phyloP scores from a whole-genome alignment of 306 rosid genomes.

The Begonia fuchsioides region DNA sequence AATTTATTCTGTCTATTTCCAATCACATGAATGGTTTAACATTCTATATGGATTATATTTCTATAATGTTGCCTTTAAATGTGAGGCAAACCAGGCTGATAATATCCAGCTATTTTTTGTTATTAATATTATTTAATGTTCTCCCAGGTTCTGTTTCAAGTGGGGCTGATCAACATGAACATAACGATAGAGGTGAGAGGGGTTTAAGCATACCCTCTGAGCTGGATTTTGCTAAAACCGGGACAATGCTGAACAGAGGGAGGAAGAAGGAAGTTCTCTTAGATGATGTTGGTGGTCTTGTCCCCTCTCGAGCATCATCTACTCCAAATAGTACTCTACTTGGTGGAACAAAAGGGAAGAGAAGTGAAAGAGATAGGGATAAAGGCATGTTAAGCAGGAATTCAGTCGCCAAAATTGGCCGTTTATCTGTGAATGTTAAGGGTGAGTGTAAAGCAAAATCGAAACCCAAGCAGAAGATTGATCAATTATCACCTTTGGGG shows the following conservation, averaged over 20 bases:
- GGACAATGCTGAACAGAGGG: conserved; percentile 72
- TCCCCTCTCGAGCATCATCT: conserved; percentile 32
- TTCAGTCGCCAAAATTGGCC: conserved; percentile 73
- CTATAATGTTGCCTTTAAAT: too few relatives aligned
- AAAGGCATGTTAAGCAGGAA: conserved; percentile 78
- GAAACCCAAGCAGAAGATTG: conserved; percentile 92
- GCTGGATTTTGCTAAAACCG: conserved; percentile 55
- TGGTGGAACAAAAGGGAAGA: conserved; percentile 89
- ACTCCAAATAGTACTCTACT: conserved; percentile 33
- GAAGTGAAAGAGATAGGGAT: conserved; percentile 98
- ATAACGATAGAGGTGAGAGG: conserved; percentile 15
- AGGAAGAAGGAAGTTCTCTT: conserved; percentile 92
- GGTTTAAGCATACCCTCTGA: conserved; percentile 36
- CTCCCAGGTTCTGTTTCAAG: conserved; percentile 42
- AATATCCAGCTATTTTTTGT: not conserved
- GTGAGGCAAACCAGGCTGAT: too few relatives aligned
- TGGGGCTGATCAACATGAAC: conserved; percentile 22
- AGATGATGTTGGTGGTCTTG: conserved; percentile 71
- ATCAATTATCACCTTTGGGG: conserved; percentile 87
- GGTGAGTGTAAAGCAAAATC: conserved; percentile 87
- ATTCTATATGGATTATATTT: not conserved
- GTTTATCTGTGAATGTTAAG: conserved; percentile 50
- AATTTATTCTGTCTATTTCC: not conserved
- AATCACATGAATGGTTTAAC: not conserved
- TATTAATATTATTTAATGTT: conserved; percentile 1